Evolutionary conservation across 106 monocot species (phyloP).

Genomic region (Platanthera guangdongensis): DNA sequence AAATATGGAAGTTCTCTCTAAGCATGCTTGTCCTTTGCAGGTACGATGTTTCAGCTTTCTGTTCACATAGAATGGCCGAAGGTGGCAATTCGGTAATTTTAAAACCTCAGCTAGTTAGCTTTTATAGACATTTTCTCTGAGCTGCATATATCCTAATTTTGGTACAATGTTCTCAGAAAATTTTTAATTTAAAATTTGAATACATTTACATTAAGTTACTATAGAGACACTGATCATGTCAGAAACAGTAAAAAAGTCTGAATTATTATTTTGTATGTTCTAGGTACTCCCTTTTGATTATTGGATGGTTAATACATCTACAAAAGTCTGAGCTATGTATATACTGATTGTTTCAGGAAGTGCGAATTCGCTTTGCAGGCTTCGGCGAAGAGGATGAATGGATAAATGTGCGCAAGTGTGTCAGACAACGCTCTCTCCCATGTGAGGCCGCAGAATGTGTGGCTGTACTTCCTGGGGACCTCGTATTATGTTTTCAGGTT

Average conservation of each 20-base stretch:
- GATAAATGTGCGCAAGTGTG: slow-evolving; percentile 75
- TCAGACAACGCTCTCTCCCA: slow-evolving; percentile 90
- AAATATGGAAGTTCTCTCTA: background rate
- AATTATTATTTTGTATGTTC: background rate
- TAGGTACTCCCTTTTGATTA: background rate
- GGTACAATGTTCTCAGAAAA: background rate
- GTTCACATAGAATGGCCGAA: slow-evolving; percentile 75
- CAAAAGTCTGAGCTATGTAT: background rate
- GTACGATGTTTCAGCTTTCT: slow-evolving; percentile 91
- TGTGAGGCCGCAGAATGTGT: slow-evolving; percentile 90
- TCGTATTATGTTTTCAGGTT: slow-evolving; percentile 97
- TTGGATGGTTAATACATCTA: background rate
- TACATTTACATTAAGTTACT: background rate
- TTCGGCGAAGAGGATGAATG: slow-evolving; percentile 99
- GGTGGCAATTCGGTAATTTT: slow-evolving; percentile 72
- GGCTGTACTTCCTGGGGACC: slow-evolving; percentile 88
- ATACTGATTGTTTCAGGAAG: slow-evolving; percentile 60
- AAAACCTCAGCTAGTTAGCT: background rate
- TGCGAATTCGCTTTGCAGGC: slow-evolving; percentile 78
- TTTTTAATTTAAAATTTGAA: background rate
- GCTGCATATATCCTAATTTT: background rate
- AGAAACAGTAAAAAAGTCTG: background rate
- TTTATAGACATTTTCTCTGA: background rate
- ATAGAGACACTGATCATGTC: background rate
- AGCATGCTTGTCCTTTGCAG: slow-evolving; percentile 31